phyloP scores from a whole-genome alignment of 257 asterid species.

The Solanum etuberosum region DNA sequence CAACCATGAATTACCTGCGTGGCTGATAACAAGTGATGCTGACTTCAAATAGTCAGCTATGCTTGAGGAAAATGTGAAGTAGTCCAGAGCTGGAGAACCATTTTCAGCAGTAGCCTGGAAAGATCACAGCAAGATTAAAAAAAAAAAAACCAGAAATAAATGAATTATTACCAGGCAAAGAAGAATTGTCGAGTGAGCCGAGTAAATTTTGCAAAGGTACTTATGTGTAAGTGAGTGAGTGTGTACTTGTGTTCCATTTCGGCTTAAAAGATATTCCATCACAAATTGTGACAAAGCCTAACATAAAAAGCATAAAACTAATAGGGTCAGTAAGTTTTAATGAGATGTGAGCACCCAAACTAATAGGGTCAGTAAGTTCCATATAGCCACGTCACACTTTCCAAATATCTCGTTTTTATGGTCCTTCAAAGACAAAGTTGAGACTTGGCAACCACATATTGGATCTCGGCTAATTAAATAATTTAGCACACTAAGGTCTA shows the following conservation, averaged over 20 bases:
- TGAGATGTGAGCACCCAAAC: neutral
- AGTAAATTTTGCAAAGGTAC: neutral
- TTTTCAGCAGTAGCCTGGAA: slow-evolving; percentile 60
- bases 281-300: neutral
- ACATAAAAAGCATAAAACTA: neutral
- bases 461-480: neutral
- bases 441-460: neutral
- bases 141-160: neutral
- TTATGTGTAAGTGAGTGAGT: neutral
- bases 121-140: neutral
- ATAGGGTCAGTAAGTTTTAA: neutral
- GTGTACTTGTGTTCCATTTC: neutral
- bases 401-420: neutral
- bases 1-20: slow-evolving; percentile 48
- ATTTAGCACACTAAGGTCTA: neutral
- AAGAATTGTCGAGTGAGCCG: neutral
- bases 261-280: neutral
- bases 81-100: slow-evolving; percentile 51
- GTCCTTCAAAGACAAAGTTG: neutral
- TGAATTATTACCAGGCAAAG: neutral
- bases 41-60: slow-evolving; percentile 74
- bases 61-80: slow-evolving; percentile 83
- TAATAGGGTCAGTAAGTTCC: too few species aligned
- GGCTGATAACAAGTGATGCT: slow-evolving; percentile 89
- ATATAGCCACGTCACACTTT: neutral